phyloP scores from a whole-genome alignment of 164 flowering plant species.

The Nelumbo lutea region DNA sequence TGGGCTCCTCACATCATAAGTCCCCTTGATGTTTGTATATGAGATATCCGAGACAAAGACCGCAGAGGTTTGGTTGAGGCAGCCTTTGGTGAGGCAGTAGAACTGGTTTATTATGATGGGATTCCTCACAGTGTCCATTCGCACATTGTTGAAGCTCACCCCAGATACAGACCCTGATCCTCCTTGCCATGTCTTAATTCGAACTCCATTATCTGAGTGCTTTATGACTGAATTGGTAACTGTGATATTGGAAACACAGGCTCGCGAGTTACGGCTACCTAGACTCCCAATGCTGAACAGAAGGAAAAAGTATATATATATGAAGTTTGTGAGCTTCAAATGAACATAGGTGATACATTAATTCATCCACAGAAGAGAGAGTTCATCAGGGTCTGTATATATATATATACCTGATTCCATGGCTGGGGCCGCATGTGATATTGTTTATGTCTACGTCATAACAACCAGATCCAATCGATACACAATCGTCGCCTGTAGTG shows the following conservation, averaged over 20 bases:
- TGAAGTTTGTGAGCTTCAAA: background rate
- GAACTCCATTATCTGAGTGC: conserved; percentile 68
- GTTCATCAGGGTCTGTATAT: no score
- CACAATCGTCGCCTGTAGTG: conserved; percentile 72
- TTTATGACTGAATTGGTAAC: conserved; percentile 51
- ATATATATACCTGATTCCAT: conserved; percentile 74
- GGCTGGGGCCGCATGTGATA: conserved; percentile 85
- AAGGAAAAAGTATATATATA: background rate
- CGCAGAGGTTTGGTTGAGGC: conserved; percentile 69
- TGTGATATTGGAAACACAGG: conserved; percentile 71
- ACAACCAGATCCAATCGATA: conserved; percentile 76
- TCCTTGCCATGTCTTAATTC: conserved; percentile 96
- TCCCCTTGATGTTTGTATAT: conserved; percentile 63
- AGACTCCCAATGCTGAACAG: conserved; percentile 83
- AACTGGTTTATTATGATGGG: conserved; percentile 80
- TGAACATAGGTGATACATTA: background rate
- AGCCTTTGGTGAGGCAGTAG: conserved; percentile 63
- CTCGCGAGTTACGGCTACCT: conserved; percentile 69
- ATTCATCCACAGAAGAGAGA: background rate
- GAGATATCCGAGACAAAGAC: conserved; percentile 45
- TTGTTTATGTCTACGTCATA: conserved; percentile 65
- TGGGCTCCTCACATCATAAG: conserved; percentile 64
- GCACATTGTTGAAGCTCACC: conserved; percentile 55
- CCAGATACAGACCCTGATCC: conserved; percentile 69
- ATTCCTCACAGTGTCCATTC: conserved; percentile 72